Evolutionary conservation across 2,329 filamentous ascomycete genomes (phyloP).

Genomic region (Echinosphaeria canescens): DNA sequence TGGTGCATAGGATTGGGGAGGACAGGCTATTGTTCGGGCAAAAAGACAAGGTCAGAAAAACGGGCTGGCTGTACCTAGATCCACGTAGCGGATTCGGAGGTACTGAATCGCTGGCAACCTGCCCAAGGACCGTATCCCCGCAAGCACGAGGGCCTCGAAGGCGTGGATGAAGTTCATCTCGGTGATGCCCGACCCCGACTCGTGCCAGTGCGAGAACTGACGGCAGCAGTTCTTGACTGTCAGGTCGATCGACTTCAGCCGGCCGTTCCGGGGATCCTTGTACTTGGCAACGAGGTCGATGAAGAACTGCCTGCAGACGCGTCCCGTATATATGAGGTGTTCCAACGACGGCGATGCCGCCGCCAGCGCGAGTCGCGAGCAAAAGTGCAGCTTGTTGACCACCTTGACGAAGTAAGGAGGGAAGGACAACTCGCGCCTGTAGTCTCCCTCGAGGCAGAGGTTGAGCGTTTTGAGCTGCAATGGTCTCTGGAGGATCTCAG

Average conservation of each 20-base stretch:
- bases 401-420: constrained; percentile 40
- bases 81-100: constrained; percentile 53
- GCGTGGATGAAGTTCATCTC: constrained; percentile 51
- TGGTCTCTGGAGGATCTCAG: constrained; percentile 32
- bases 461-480: constrained; percentile 37
- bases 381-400: constrained; percentile 38
- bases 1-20: no score
- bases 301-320: constrained; percentile 49
- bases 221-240: constrained; percentile 59
- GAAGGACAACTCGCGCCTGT: constrained; percentile 38
- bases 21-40: no score
- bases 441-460: constrained; percentile 51
- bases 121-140: constrained; percentile 36
- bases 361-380: constrained; percentile 35
- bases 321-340: constrained; percentile 50
- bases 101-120: constrained; percentile 36
- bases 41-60: neutral
- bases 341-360: constrained; percentile 38
- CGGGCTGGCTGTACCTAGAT: constrained; percentile 28
- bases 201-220: constrained; percentile 27
- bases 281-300: constrained; percentile 25
- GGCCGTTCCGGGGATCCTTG: constrained; percentile 22
- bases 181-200: constrained; percentile 46
- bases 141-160: constrained; percentile 46
- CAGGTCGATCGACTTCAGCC: constrained; percentile 44